Evolutionary conservation across 371 early-diverging fungal species (phyloP).

Genomic region (Mucor irregularis): DNA sequence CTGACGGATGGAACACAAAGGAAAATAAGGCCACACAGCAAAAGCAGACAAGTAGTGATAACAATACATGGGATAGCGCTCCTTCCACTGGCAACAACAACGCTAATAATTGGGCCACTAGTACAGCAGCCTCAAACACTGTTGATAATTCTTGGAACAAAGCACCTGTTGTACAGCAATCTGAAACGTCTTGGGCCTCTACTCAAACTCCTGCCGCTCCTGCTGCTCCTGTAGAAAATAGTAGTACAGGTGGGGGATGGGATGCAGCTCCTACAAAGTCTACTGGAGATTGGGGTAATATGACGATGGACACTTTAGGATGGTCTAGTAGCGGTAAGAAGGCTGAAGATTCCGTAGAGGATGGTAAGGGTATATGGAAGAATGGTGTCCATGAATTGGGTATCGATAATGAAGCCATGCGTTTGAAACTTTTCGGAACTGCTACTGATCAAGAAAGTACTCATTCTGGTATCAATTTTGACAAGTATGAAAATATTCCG

Average conservation of each 20-base stretch:
- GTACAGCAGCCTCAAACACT: neutral
- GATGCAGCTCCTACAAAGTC: no score
- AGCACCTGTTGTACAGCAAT: no score
- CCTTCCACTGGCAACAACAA: no score
- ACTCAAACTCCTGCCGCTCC: neutral
- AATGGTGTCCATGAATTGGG: conserved; percentile 61
- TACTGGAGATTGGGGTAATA: conserved; percentile 26
- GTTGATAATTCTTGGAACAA: neutral
- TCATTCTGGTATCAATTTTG: conserved; percentile 95
- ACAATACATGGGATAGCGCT: no score
- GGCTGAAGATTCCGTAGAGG: conserved; percentile 26
- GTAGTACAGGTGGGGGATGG: neutral
- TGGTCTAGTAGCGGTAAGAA: conserved; percentile 13
- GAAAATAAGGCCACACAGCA: no score
- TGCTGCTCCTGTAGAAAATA: neutral
- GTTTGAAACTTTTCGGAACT: conserved; percentile 68
- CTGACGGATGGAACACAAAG: no score
- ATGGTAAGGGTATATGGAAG: conserved; percentile 67
- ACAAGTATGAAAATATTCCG: conserved; percentile 96
- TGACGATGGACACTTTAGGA: conserved; percentile 21
- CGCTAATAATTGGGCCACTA: no score
- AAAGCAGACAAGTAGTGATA: no score
- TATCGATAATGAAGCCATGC: conserved; percentile 33
- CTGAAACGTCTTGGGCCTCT: no score
- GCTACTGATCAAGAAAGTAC: conserved; percentile 67